A percentile compares a stretch with the other conserved stretches of the same genome.
These are phyloP conservation scores for Auricularia sp. DNA, from an alignment of 768 basidiomycete species.

Conservation along the genomic window DNA sequence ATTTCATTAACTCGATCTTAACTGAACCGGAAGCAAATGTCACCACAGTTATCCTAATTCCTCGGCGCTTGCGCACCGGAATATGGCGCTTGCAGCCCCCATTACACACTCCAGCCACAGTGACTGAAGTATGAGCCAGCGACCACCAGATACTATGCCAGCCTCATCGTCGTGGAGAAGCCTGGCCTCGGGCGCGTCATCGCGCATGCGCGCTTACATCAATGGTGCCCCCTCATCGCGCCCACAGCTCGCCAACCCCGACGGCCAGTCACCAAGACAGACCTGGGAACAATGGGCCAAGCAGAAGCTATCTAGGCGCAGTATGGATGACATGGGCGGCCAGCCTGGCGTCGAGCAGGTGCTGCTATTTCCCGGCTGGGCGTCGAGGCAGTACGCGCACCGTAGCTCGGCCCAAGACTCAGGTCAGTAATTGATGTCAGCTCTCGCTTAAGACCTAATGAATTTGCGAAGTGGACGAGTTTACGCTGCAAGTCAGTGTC, in stretches of 20 bases:
- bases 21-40: no score
- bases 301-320: slow-evolving; percentile 35
- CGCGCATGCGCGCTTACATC: background rate
- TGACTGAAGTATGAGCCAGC: background rate
- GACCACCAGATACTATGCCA: background rate
- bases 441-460: background rate
- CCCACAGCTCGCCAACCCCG: slow-evolving; percentile 9
- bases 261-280: slow-evolving; percentile 22
- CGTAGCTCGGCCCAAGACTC: background rate
- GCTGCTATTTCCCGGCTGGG: slow-evolving; percentile 75
- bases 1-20: no score
- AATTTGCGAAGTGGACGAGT: slow-evolving; percentile 29
- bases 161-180: background rate
- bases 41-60: no score
- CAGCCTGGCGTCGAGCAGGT: slow-evolving; percentile 33
- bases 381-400: slow-evolving; percentile 37
- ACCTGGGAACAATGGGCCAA: slow-evolving; percentile 57
- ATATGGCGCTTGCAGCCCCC: no score
- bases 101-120: no score
- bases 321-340: slow-evolving; percentile 14
- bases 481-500: slow-evolving; percentile 62
- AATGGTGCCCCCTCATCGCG: background rate
- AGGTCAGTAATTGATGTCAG: background rate
- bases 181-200: background rate
- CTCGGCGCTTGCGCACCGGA: no score